Evolutionary conservation across 208 protist genomes (phyloP), one percentile per base, ranked within the genome.

Genomic region (Leishmania martiniquensis): DNA sequence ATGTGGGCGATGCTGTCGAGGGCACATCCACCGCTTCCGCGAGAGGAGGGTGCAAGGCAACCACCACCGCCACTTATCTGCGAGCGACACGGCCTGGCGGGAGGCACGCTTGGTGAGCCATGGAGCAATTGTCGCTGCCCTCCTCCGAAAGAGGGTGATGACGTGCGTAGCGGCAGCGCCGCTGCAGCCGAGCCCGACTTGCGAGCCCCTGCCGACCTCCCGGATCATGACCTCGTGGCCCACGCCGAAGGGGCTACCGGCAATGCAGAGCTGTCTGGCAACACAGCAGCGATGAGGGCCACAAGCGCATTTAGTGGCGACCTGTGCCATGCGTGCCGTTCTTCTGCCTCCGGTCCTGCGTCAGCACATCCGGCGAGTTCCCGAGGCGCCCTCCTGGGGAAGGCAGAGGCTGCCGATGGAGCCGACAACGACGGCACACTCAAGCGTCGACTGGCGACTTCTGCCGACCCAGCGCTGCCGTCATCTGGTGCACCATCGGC

Each of bases 1-100:
- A 29, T 93, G 66, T 80, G 74, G 75, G 13, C 45, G 47, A 47
- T 66, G 52, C 65, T 76, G 69, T 42, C 39, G 60, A 47, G 22
- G 45, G 1, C 44, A 13, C 62, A 49, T 9, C 59, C 29, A 39
- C 52, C 55, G 15, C 47, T 65, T 17, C 34, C 34, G 34, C 47
- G 39, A 22, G 67, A 44, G 1, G 29, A 42, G 47, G n/a, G 29
- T 5, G 42, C 45, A n/a, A 29, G 12, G 67, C 9, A 49, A 68
- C 39, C 63, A 44, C 52, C 0, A 57, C 22, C 52, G 22, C 22
- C 63, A 49, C 63, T 39, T 15, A n/a, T 68, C 39, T 39, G 47
- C 63, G 63, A 29, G 63, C 32, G 39, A 12, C 25, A 47, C 25
- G 42, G 20, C 6, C 6, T n/a, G 37, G 9, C 1, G 25, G 42